A percentile compares a stretch with the other conserved stretches of the same genome.
Evolutionary conservation across 2,329 filamentous ascomycete species (phyloP).

Genomic region (Cladosporium sp.): DNA sequence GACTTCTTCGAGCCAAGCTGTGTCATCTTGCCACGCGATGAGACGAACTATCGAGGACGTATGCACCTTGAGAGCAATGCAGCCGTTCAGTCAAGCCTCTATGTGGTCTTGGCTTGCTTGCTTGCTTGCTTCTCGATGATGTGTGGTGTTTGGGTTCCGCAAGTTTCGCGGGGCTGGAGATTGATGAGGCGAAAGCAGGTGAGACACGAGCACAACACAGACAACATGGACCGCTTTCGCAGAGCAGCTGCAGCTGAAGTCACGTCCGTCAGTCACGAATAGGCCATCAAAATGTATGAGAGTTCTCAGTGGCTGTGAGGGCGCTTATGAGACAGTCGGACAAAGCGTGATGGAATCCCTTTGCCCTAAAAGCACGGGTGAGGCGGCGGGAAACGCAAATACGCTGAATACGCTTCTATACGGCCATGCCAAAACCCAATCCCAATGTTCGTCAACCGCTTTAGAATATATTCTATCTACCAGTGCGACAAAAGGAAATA

Average conservation of each 20-base stretch:
- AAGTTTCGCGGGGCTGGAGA: slow-evolving; percentile 1
- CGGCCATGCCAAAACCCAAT: neutral
- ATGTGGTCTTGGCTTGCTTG: neutral
- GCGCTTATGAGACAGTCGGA: neutral
- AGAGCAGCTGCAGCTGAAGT: neutral
- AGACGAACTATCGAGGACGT: neutral
- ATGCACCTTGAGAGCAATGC: neutral
- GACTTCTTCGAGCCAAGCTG: slow-evolving; percentile 30
- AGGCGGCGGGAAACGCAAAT: neutral
- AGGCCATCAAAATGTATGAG: neutral
- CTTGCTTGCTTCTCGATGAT: neutral
- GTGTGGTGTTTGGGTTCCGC: neutral
- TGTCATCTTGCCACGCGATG: slow-evolving; percentile 20
- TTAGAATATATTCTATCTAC: neutral
- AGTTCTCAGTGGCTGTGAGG: neutral
- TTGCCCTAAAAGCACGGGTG: slow-evolving; percentile 8
- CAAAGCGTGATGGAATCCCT: neutral
- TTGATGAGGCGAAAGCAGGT: neutral
- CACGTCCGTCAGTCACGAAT: neutral
- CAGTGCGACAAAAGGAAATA: neutral
- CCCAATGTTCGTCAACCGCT: neutral
- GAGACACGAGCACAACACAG: neutral
- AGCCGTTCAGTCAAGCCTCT: neutral
- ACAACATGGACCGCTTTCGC: neutral
- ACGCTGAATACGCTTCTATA: slow-evolving; percentile 6